phyloP scores from a whole-genome alignment of 2,329 filamentous ascomycete species.

The Rhinocladiella similis region DNA sequence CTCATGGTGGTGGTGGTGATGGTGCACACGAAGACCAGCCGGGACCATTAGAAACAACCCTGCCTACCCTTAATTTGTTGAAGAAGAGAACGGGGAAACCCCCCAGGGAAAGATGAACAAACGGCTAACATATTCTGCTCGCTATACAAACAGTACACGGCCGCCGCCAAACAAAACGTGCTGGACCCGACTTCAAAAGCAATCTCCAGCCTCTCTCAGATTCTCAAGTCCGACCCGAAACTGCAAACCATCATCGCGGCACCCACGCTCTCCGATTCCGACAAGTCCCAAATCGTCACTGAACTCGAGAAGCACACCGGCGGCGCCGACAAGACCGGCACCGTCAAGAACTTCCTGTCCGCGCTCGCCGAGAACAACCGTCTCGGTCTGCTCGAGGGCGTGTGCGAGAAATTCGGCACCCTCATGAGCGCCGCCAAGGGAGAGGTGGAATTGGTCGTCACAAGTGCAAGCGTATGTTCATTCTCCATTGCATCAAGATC shows the following conservation, averaged over 20 bases:
- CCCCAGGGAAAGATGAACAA: background rate
- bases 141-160: conserved; percentile 72
- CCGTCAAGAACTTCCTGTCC: conserved; percentile 89
- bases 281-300: conserved; percentile 83
- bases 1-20: too few relatives aligned
- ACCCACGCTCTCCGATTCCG: conserved; percentile 72
- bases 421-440: conserved; percentile 87
- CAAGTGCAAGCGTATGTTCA: conserved; percentile 75
- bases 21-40: background rate
- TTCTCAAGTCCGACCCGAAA: conserved; percentile 82
- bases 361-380: conserved; percentile 97
- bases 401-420: conserved; percentile 81
- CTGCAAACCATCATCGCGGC: conserved; percentile 73
- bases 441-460: conserved; percentile 91
- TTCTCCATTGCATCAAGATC: background rate
- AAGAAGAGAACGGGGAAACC: background rate
- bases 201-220: conserved; percentile 66
- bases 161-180: conserved; percentile 80
- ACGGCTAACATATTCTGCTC: background rate
- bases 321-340: conserved; percentile 67
- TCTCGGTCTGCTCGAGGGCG: conserved; percentile 75
- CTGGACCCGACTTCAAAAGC: conserved; percentile 85
- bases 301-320: conserved; percentile 86
- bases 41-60: background rate
- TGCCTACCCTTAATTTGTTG: background rate